Evolutionary conservation across 345 rosid genomes (phyloP).

Genomic region (Rhodamnia argentea): DNA sequence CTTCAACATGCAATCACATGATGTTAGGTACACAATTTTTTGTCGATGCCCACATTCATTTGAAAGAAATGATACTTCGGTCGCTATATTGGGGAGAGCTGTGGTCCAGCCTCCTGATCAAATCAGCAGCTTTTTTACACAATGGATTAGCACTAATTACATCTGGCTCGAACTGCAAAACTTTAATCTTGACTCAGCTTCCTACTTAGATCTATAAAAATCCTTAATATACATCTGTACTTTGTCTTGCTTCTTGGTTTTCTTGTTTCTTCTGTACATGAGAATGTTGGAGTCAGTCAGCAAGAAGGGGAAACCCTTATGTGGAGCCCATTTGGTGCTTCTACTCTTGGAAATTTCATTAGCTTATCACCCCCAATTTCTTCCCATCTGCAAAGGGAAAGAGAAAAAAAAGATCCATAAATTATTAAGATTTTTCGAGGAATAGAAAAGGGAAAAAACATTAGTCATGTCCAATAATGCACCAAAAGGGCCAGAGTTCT

Average conservation of each 20-base stretch:
- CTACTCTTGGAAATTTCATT: conserved; percentile 84
- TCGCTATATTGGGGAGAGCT: background rate
- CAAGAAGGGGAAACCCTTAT: conserved; percentile 51
- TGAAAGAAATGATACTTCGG: background rate
- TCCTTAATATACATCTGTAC: background rate
- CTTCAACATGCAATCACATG: background rate
- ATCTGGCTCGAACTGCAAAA: background rate
- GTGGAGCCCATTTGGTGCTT: conserved; percentile 88
- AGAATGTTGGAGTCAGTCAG: background rate
- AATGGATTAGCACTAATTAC: background rate
- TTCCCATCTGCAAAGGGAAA: conserved; percentile 60
- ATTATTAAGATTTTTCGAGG: background rate
- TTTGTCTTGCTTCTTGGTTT: background rate
- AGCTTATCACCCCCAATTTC: conserved; percentile 65
- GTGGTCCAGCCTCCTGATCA: background rate
- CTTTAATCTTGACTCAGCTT: background rate
- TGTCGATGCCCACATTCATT: background rate
- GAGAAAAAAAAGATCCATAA: background rate
- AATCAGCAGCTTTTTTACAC: background rate
- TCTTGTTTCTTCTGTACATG: conserved; percentile 16
- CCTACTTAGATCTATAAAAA: background rate
- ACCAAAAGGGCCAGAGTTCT: background rate
- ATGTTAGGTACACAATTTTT: background rate
- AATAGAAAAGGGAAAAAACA: background rate
- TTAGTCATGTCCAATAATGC: background rate